Conservation (phyloP, 73 alveolate species). For the Paramecium biaurelia region DNA sequence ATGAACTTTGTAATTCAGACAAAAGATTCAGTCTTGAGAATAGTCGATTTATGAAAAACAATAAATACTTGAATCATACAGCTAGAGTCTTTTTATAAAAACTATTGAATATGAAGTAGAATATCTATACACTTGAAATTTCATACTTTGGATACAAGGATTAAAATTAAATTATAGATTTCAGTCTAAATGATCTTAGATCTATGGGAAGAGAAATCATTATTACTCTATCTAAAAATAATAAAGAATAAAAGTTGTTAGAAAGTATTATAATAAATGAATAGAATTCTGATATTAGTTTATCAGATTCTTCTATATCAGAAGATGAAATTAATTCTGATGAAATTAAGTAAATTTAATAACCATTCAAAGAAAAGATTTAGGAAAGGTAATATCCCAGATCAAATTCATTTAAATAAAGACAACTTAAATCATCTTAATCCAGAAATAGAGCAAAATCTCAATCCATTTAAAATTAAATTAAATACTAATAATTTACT, state of each 20-base stretch:
- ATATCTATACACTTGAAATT: conserved; percentile 6
- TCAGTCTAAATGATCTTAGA: not conserved
- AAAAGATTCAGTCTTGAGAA: conserved; percentile 5
- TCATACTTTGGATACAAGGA: conserved; percentile 5
- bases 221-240: not conserved
- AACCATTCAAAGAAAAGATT: not conserved
- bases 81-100: conserved; percentile 23
- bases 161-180: not conserved
- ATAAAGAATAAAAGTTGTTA: not conserved
- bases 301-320: not conserved
- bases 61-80: not conserved
- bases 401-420: conserved; percentile 2
- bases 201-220: not conserved
- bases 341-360: not conserved
- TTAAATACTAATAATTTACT: not conserved
- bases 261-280: not conserved
- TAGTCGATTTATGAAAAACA: not conserved
- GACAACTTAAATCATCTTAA: not conserved
- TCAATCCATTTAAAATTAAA: not conserved
- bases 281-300: not conserved
- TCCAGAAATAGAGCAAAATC: not conserved
- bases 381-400: not conserved
- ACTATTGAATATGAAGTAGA: not conserved
- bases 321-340: not conserved
- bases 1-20: not conserved